Conservation (phyloP, 2,329 filamentous ascomycete genomes). For the Claviceps sp. region DNA sequence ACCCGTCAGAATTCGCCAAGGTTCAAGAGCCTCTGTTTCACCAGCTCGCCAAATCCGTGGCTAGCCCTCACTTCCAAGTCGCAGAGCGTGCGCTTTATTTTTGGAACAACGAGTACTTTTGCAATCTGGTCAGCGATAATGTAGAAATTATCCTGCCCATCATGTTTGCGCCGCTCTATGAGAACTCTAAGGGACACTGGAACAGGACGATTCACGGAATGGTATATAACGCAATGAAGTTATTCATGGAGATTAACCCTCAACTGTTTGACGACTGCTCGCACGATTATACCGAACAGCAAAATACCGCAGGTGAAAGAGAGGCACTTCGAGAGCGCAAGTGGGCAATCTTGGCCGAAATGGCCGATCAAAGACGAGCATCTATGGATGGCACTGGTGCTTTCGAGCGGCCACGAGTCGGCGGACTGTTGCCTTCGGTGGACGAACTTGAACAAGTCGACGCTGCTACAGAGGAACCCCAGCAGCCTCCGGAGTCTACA, state of each 20-base stretch:
- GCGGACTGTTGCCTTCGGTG: constrained; percentile 31
- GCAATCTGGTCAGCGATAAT: constrained; percentile 96
- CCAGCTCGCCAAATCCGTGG: constrained; percentile 92
- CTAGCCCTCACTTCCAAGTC: constrained; percentile 97
- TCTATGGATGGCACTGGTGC: constrained; percentile 19
- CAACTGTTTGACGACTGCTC: constrained; percentile 98
- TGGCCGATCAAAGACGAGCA: constrained; percentile 56
- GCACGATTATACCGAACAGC: constrained; percentile 92
- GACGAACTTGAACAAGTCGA: constrained; percentile 79
- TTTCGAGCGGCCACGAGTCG: constrained; percentile 24
- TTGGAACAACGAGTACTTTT: constrained; percentile 99
- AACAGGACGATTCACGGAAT: constrained; percentile 99
- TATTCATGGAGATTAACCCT: constrained; percentile 99
- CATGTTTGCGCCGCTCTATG: constrained; percentile 97
- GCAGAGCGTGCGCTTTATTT: constrained; percentile 96
- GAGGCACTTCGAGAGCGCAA: constrained; percentile 71
- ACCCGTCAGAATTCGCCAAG: constrained; percentile 95
- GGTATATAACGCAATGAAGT: constrained; percentile 99
- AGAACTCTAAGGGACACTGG: constrained; percentile 99
- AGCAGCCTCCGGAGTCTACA: constrained; percentile 77
- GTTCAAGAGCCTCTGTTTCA: constrained; percentile 97
- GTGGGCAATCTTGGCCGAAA: constrained; percentile 76
- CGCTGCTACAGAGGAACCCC: constrained; percentile 65
- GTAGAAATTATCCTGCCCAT: constrained; percentile 97
- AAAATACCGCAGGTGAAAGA: constrained; percentile 78